Conservation (phyloP, 2,329 filamentous ascomycete species). For the Harringtonia lauricola region DNA sequence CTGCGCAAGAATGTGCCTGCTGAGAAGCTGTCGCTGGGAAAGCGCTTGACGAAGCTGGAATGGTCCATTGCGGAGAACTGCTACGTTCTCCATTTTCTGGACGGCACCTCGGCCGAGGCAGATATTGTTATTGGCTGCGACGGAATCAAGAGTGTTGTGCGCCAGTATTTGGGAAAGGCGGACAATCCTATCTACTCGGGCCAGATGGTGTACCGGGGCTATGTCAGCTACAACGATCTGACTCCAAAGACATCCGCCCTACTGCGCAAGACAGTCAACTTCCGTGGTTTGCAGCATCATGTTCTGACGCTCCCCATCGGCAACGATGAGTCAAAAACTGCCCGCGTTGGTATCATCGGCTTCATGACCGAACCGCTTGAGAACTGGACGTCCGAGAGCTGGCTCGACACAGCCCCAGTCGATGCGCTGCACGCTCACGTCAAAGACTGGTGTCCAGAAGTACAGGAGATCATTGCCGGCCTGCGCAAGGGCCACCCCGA, state of each 20-base stretch:
- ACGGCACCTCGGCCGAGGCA: conserved; percentile 17
- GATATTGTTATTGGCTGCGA: conserved; percentile 48
- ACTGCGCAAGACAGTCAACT: conserved; percentile 47
- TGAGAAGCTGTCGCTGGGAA: conserved; percentile 4
- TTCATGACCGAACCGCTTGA: conserved; percentile 13
- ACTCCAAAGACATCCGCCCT: conserved; percentile 19
- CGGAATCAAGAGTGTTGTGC: conserved; percentile 48
- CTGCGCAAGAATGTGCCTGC: conserved; percentile 4
- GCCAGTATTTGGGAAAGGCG: conserved; percentile 36
- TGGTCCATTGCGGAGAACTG: conserved; percentile 1
- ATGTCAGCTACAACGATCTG: conserved; percentile 10
- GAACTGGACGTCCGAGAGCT: conserved; percentile 11
- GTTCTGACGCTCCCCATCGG: conserved; percentile 25
- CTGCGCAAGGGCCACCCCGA: conserved; percentile 28
- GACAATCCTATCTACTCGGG: conserved; percentile 37
- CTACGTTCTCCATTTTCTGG: conserved; percentile 14
- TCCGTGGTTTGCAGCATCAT: conserved; percentile 23
- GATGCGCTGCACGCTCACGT: conserved; percentile 30
- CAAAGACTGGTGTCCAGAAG: conserved; percentile 26
- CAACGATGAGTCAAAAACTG: conserved; percentile 21
- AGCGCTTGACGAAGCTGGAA: conserved; percentile 3
- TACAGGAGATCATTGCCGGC: conserved; percentile 26
- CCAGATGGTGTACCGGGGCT: conserved; percentile 50
- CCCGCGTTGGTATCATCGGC: conserved; percentile 21
- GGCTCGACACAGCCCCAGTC: conserved; percentile 23